Evolutionary conservation across 768 basidiomycete species (phyloP).

Genomic region (Leccinum broughii): DNA sequence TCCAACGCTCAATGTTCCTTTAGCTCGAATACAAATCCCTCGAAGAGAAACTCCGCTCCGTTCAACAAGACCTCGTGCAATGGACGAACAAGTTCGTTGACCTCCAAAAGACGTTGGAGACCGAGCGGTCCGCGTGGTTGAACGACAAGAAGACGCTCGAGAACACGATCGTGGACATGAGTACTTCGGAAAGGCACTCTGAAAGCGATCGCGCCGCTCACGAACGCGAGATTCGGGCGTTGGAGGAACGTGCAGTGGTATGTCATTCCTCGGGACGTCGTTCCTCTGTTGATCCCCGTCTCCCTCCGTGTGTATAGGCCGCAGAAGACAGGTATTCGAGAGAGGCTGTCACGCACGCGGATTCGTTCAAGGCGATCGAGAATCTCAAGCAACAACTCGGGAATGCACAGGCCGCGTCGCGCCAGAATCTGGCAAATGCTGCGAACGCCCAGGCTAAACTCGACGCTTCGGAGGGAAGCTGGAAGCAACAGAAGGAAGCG

Average conservation of each 20-base stretch:
- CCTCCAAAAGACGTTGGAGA: constrained; percentile 64
- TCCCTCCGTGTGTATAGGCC: constrained; percentile 37
- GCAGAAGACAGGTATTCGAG: constrained; percentile 81
- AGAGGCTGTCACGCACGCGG: constrained; percentile 84
- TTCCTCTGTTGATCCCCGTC: neutral
- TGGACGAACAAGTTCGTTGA: constrained; percentile 52
- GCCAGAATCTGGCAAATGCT: constrained; percentile 60
- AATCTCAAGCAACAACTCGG: constrained; percentile 63
- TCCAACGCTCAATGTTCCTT: neutral
- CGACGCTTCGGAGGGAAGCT: constrained; percentile 68
- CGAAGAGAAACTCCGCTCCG: constrained; percentile 57
- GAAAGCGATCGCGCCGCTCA: constrained; percentile 63
- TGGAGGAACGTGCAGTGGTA: constrained; percentile 73
- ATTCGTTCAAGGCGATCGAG: constrained; percentile 73
- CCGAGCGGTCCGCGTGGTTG: constrained; percentile 67
- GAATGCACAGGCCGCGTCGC: constrained; percentile 48
- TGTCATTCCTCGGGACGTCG: constrained; percentile 6
- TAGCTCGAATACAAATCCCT: constrained; percentile 67
- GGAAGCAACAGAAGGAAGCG: constrained; percentile 75
- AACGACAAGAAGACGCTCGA: constrained; percentile 83
- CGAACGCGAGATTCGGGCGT: constrained; percentile 63
- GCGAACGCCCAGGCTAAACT: constrained; percentile 79
- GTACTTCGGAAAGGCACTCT: constrained; percentile 66
- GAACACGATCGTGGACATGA: constrained; percentile 79
- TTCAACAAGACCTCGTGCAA: constrained; percentile 54